Conservation (phyloP, 495 filamentous ascomycete species). For the Aspergillus sclerotioniger region DNA sequence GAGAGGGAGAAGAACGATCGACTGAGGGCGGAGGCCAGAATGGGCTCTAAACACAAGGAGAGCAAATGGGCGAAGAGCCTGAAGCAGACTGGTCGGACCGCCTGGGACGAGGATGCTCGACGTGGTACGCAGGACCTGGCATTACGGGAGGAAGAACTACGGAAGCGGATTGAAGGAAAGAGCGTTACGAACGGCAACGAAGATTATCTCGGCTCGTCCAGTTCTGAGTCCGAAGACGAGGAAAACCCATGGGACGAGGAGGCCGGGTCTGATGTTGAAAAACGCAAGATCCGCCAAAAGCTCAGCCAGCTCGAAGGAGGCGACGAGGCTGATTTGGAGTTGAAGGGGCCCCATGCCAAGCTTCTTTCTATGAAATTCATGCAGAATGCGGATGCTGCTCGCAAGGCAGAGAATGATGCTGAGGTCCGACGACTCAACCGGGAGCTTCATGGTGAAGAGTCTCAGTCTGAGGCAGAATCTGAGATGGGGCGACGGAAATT, state of each 20-base stretch:
- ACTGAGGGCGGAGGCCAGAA: constrained; percentile 78
- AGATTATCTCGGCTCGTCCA: constrained; percentile 44
- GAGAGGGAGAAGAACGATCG: constrained; percentile 79
- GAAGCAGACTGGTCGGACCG: constrained; percentile 72
- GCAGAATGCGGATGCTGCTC: constrained; percentile 76
- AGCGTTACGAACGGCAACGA: constrained; percentile 51
- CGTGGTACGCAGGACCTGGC: constrained; percentile 79
- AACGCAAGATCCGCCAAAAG: constrained; percentile 52
- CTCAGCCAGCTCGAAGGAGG: constrained; percentile 57
- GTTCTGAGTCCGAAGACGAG: constrained; percentile 57
- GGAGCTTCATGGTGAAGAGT: constrained; percentile 62
- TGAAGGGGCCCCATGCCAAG: constrained; percentile 45
- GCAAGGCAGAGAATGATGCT: constrained; percentile 76
- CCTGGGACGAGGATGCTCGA: constrained; percentile 79
- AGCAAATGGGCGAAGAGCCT: constrained; percentile 94
- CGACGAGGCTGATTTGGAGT: constrained; percentile 29
- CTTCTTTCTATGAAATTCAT: constrained; percentile 86
- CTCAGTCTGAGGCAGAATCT: constrained; percentile 54
- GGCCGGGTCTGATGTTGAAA: constrained; percentile 53
- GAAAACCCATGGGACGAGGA: constrained; percentile 54
- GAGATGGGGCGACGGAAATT: constrained; percentile 65
- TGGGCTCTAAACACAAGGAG: constrained; percentile 83
- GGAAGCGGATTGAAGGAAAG: constrained; percentile 80
- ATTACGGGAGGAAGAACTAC: constrained; percentile 78
- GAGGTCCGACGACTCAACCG: constrained; percentile 70